Conservation (phyloP, 116 monocot genomes). For the Posidonia oceanica region DNA sequence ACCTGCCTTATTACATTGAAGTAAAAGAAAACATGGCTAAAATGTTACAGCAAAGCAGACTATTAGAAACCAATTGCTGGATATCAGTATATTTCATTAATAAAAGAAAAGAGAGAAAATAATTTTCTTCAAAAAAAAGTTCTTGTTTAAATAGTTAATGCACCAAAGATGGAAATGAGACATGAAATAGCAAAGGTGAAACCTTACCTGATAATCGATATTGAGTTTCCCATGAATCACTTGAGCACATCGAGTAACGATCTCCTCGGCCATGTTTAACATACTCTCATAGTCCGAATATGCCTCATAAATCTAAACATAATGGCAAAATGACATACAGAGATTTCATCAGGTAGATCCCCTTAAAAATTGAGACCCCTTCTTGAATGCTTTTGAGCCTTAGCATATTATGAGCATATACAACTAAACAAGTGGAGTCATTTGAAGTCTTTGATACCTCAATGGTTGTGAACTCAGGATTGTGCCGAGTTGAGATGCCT, state of each 20-base stretch:
- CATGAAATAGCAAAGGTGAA: background rate
- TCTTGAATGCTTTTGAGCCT: background rate
- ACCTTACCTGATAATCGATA: constrained; percentile 69
- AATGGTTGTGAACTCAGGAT: constrained; percentile 98
- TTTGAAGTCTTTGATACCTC: constrained; percentile 40
- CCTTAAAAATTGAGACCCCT: background rate
- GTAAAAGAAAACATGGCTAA: no score
- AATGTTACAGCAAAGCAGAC: no score
- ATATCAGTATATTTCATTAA: no score
- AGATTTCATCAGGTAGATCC: background rate
- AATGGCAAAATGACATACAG: background rate
- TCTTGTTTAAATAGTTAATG: background rate
- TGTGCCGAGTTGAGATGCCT: constrained; percentile 96
- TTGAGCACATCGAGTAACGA: constrained; percentile 71
- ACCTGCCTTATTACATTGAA: no score
- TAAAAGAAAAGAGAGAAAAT: no score
- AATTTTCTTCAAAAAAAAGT: no score
- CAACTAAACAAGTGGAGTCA: background rate
- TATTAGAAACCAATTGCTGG: no score
- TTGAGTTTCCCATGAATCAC: constrained; percentile 60
- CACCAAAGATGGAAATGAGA: background rate
- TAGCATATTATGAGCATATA: background rate
- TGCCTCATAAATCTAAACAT: constrained; percentile 88
- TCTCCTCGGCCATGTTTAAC: constrained; percentile 98
- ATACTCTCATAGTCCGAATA: constrained; percentile 96